phyloP scores from a whole-genome alignment of 345 rosid species.

The Camelina neglecta region DNA sequence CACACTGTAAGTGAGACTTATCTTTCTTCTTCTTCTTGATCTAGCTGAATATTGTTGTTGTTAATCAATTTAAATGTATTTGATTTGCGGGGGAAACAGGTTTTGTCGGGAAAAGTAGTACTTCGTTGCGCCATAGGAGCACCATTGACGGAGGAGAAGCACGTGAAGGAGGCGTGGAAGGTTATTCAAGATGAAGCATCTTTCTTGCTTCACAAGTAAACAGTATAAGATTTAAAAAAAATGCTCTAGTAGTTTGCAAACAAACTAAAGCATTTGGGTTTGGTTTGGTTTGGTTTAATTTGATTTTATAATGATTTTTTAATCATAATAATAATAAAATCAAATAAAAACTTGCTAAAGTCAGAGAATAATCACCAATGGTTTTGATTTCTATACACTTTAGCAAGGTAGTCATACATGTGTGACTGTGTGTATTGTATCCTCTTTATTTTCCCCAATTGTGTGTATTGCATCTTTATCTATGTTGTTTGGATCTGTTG shows the following conservation, averaged over 20 bases:
- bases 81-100: slow-evolving; percentile 48
- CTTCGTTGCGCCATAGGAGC: slow-evolving; percentile 86
- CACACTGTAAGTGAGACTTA: slow-evolving; percentile 19
- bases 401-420: too few relatives aligned
- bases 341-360: too few relatives aligned
- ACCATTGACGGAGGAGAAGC: slow-evolving; percentile 85
- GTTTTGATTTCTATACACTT: too few relatives aligned
- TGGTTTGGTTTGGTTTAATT: slow-evolving; percentile 12
- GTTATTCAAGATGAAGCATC: slow-evolving; percentile 68
- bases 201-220: slow-evolving; percentile 48
- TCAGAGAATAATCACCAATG: too few relatives aligned
- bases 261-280: background rate
- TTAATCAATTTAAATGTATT: background rate
- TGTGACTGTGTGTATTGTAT: too few relatives aligned
- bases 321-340: too few relatives aligned
- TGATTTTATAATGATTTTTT: background rate
- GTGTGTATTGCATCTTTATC: too few relatives aligned
- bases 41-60: background rate
- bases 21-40: slow-evolving; percentile 4
- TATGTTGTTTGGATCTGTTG: too few relatives aligned
- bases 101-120: slow-evolving; percentile 62
- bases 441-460: too few relatives aligned
- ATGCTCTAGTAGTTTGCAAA: background rate
- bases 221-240: background rate
- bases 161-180: slow-evolving; percentile 79